A percentile compares a stretch with the other conserved stretches of the same genome.
phyloP scores from a whole-genome alignment of 345 rosid genomes.

The Zanthoxylum bungeanum region DNA sequence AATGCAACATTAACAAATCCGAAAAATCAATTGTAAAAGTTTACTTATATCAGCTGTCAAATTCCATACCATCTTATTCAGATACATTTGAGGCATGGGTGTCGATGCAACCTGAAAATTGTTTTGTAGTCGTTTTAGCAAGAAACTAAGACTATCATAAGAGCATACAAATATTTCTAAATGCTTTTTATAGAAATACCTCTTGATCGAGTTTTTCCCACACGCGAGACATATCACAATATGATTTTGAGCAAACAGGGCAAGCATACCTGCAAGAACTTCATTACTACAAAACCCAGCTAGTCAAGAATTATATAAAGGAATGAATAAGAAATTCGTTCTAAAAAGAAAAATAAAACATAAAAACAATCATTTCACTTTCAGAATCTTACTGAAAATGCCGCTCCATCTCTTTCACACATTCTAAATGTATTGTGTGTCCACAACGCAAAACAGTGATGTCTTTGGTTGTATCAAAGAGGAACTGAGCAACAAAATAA shows the following conservation, averaged over 20 bases:
- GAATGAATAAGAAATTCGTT: slow-evolving; percentile 9
- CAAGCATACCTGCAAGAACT: slow-evolving; percentile 49
- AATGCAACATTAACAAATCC: not conserved
- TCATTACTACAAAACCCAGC: slow-evolving; percentile 3
- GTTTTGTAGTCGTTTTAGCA: not conserved
- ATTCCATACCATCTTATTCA: slow-evolving; percentile 38
- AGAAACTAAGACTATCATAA: not conserved
- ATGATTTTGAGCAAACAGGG: slow-evolving; percentile 60
- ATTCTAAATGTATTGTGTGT: slow-evolving; percentile 75
- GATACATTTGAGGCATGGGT: slow-evolving; percentile 48
- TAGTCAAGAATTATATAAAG: not conserved
- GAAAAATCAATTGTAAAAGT: not conserved
- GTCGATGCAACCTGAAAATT: slow-evolving; percentile 44
- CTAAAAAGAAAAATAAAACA: too few species aligned
- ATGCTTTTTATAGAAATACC: slow-evolving; percentile 16
- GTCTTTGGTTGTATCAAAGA: slow-evolving; percentile 67
- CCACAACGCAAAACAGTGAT: slow-evolving; percentile 67
- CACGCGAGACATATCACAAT: slow-evolving; percentile 42
- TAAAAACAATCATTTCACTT: not conserved
- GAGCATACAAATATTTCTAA: not conserved
- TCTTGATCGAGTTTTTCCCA: slow-evolving; percentile 51
- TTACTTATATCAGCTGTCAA: not conserved
- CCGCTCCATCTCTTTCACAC: slow-evolving; percentile 60
- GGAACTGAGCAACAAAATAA: slow-evolving; percentile 37
- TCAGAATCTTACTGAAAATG: slow-evolving; percentile 51